A percentile compares a stretch with the other conserved stretches of the same genome.
phyloP scores from a whole-genome alignment of 2,329 filamentous ascomycete genomes.

The Cercospora berteroae region DNA sequence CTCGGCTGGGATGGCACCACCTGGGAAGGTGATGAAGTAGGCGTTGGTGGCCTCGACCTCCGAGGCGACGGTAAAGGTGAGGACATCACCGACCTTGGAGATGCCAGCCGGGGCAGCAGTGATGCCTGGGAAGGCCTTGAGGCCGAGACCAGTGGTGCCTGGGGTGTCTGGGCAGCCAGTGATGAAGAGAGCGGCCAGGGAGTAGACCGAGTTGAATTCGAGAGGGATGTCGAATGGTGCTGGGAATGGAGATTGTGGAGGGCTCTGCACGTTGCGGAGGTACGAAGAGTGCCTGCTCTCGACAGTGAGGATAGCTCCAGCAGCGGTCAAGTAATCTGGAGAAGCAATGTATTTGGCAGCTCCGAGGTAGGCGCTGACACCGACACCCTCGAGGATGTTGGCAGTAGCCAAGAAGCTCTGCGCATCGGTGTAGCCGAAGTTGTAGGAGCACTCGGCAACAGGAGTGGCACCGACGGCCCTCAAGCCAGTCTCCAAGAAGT shows the following conservation, averaged over 20 bases:
- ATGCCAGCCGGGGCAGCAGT: slow-evolving; percentile 18
- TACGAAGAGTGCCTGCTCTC: slow-evolving; percentile 65
- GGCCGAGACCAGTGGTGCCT: slow-evolving; percentile 23
- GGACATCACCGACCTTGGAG: slow-evolving; percentile 25
- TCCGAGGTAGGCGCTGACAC: slow-evolving; percentile 61
- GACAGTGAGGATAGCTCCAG: slow-evolving; percentile 62
- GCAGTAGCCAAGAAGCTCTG: slow-evolving; percentile 54
- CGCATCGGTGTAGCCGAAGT: slow-evolving; percentile 43
- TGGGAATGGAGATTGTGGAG: slow-evolving; percentile 50
- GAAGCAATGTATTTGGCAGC: slow-evolving; percentile 59
- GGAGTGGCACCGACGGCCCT: slow-evolving; percentile 50
- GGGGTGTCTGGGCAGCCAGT: slow-evolving; percentile 55
- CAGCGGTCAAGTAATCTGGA: slow-evolving; percentile 59
- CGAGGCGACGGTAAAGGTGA: slow-evolving; percentile 26
- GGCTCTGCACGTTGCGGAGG: slow-evolving; percentile 43
- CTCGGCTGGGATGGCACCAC: slow-evolving; percentile 24
- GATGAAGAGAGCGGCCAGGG: slow-evolving; percentile 63
- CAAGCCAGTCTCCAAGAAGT: slow-evolving; percentile 52
- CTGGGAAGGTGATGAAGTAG: slow-evolving; percentile 31
- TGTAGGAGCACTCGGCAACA: slow-evolving; percentile 56
- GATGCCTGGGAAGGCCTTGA: slow-evolving; percentile 42
- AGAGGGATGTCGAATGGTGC: slow-evolving; percentile 62
- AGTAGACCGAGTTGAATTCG: slow-evolving; percentile 59
- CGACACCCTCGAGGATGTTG: slow-evolving; percentile 56
- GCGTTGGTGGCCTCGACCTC: slow-evolving; percentile 25